Evolutionary conservation across 768 basidiomycete species (phyloP), one percentile per base, ranked within the genome.

Genomic region (Phlegmacium glaucopus): DNA sequence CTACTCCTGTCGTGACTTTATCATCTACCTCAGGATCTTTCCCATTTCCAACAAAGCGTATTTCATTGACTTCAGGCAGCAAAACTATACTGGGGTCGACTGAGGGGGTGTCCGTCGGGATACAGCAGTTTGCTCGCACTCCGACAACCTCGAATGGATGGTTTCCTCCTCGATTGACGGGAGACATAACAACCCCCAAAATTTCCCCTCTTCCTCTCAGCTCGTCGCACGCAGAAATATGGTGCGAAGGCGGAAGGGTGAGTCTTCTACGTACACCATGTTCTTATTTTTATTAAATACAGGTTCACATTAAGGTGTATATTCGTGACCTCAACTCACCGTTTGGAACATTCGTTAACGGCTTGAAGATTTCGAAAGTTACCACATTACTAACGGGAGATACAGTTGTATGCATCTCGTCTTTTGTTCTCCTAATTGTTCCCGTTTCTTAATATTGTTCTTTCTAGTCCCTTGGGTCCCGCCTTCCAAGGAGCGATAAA

Each of bases 281-380:
- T 46, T 29, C 28, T 16, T 22, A 37, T 39, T 45, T 45, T 42
- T 44, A 12, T 27, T 45, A 22, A 22, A 3, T 5, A 22, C 22
- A 22, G 22, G 22, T 22, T 5, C 22, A 48, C 41, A n/a, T 45
- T 16, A 49, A 79, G 77, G 58, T 76, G 12, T 72, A 67, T 45
- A 70, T 79, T 45, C 69, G 70, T 32, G 78, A 79, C 56, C 64
- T 74, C 37, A 67, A 70, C 13, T 69, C 75, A 6, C 54, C 69
- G 6, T 72, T 75, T 44, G 76, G 78, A 9, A 79, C 78, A 27
- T 75, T 65, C 51, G 62, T 79, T 42, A 79, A 79, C 48, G 72
- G 71, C 26, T 47, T 63, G 46, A 67, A 64, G 50, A 66, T 78
- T 50, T 62, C 61, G 15, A 58, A 67, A 13, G 65, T 63, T 36